A percentile compares a stretch with the other conserved stretches of the same genome.
Conservation (phyloP, 352 stramenopile species). For the Pythium oligandrum region DNA sequence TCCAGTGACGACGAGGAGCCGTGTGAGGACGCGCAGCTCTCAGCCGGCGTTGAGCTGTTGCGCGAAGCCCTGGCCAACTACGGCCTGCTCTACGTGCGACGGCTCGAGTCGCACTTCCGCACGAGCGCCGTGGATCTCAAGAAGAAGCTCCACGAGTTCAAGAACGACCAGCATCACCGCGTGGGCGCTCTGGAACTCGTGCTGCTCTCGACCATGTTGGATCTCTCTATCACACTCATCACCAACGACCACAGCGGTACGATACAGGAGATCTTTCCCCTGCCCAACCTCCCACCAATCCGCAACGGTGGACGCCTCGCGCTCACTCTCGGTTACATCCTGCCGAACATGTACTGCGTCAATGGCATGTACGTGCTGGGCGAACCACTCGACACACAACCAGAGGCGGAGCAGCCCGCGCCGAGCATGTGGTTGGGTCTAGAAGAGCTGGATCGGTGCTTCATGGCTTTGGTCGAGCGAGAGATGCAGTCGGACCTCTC, state of each 20-base stretch:
- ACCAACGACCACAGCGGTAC: slow-evolving; percentile 79
- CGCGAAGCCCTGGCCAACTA: slow-evolving; percentile 67
- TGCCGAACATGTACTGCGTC: slow-evolving; percentile 63
- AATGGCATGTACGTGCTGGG: slow-evolving; percentile 68
- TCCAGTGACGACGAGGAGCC: slow-evolving; percentile 7
- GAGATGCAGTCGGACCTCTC: slow-evolving; percentile 28
- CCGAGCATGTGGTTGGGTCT: slow-evolving; percentile 60
- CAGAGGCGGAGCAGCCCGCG: slow-evolving; percentile 7
- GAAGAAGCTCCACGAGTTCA: slow-evolving; percentile 75
- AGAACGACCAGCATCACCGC: slow-evolving; percentile 45
- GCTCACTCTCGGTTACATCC: slow-evolving; percentile 67
- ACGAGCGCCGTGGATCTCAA: slow-evolving; percentile 64
- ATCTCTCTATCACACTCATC: slow-evolving; percentile 67
- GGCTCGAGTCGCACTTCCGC: slow-evolving; percentile 45
- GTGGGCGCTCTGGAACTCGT: slow-evolving; percentile 65
- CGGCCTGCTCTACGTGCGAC: slow-evolving; percentile 58
- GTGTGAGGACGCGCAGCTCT: slow-evolving; percentile 21
- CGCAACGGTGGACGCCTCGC: slow-evolving; percentile 41
- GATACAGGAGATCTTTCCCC: slow-evolving; percentile 52
- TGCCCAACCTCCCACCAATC: slow-evolving; percentile 42
- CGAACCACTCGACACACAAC: slow-evolving; percentile 11
- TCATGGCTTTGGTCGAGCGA: slow-evolving; percentile 59
- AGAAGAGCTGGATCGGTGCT: slow-evolving; percentile 67
- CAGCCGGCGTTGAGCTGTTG: slow-evolving; percentile 40
- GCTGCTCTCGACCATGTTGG: slow-evolving; percentile 67